Base-by-base conservation (phyloP, 768 basidiomycete species). In the Cystofilobasidium capitatum region DNA sequence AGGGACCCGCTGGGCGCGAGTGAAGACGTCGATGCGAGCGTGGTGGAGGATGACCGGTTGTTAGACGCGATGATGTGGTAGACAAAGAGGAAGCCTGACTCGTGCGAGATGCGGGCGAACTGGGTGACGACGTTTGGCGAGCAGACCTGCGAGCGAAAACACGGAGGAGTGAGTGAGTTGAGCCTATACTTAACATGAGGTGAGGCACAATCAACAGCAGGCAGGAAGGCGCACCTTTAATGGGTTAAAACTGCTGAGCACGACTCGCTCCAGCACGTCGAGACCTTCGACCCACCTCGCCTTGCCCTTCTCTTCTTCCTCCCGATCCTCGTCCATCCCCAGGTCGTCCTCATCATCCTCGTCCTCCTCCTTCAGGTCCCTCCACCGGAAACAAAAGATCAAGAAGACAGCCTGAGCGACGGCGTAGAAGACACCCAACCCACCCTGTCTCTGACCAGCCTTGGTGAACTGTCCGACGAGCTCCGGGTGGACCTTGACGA, bases 341-440 rank as follows among this genome's bases (percentile, higher is more conserved):
- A 42, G 40, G 40, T 79, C 81, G 7, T 86, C 87, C 17, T 83
- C 81, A 59, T 71, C 59, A 47, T 71, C 69, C 42, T 76, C 58
- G 3, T 71, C 72, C n/a, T 79, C 79, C 26, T 82, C 82, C 7
- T 74, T 76, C 40, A 98, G 78, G 71, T 98, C 96, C 69, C 89
- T 80, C 94, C 94, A 98, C 14, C 96, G 81, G 78, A 98, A 99
- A 77, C 96, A 98, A 77, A 99, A 99, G 70, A 99, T 91, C 70
- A 98, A 82, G 75, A 99, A 93, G 13, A 92, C 84, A 0, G 93
- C 87, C 74, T 98, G 96, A 0, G 85, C 79, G 37, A 94, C 87
- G 2, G 93, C 91, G 75, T 97, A 97, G 75, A 97, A 97, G 24
- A 94, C 83, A 33, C 82, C 83, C 8, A 77, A 71, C 72, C 62